Percentiles rank a stretch among this genome's conserved stretches.
Conservation (phyloP, 257 asterid species). For the Capsicum chinense region DNA sequence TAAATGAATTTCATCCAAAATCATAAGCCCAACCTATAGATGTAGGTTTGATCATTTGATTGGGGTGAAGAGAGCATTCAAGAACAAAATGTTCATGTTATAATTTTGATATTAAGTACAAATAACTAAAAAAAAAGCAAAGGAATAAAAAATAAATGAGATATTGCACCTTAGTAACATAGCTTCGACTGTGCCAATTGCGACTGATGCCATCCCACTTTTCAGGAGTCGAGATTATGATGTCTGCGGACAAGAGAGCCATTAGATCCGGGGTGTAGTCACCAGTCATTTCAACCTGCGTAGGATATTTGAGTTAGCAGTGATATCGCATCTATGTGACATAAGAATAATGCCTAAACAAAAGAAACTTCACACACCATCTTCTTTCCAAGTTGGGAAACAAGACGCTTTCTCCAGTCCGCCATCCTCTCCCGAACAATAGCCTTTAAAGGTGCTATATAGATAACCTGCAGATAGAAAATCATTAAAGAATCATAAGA, state of each 20-base stretch:
- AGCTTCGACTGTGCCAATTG: conserved; percentile 91
- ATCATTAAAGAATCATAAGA: conserved; percentile 22
- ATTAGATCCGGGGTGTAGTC: conserved; percentile 91
- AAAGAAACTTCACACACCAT: conserved; percentile 61
- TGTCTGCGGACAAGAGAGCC: conserved; percentile 86
- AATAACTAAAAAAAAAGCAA: conserved; percentile 10
- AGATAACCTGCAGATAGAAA: conserved; percentile 69
- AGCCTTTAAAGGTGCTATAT: conserved; percentile 97
- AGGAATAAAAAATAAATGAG: conserved; percentile 26
- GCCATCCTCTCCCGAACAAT: conserved; percentile 98
- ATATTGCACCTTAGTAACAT: conserved; percentile 83
- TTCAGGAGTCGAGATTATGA: conserved; percentile 95
- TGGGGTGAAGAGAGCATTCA: not conserved
- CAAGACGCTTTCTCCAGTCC: conserved; percentile 95
- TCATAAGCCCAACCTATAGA: conserved; percentile 90
- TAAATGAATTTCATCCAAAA: conserved; percentile 96
- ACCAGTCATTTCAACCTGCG: conserved; percentile 98
- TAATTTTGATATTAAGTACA: conserved; percentile 8
- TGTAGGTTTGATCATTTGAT: conserved; percentile 24
- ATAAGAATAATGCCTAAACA: conserved; percentile 25
- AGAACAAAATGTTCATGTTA: conserved; percentile 29
- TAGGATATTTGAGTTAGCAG: conserved; percentile 39
- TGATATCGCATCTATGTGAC: not conserved
- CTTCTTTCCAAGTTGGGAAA: conserved; percentile 82
- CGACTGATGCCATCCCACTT: conserved; percentile 99